These are phyloP conservation scores for Aspergillus hancockii DNA, from an alignment of 495 filamentous ascomycete genomes.

Conservation along the genomic window DNA sequence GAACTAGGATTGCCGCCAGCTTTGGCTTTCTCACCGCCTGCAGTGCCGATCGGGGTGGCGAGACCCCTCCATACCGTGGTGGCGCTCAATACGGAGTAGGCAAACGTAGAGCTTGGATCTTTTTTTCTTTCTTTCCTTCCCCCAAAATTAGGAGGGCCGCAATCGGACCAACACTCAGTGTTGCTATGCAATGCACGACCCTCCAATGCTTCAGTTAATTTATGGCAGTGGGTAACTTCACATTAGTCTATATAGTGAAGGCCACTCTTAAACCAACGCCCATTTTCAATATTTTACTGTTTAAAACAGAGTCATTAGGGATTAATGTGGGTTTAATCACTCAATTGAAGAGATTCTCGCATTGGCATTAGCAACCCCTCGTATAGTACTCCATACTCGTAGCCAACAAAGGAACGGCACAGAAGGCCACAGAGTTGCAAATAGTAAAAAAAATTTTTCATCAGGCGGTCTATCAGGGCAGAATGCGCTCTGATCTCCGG, in stretches of 20 bases:
- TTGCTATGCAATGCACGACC: no score
- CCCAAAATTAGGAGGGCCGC: no score
- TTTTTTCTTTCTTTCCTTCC: no score
- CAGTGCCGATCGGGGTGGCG: constrained; percentile 12
- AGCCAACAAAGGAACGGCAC: constrained; percentile 9
- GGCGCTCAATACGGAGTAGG: background rate
- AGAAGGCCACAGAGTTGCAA: constrained; percentile 6
- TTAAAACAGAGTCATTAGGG: no score
- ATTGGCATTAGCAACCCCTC: no score
- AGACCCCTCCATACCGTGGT: background rate
- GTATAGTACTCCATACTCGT: background rate
- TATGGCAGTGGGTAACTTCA: no score
- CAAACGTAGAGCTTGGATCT: no score
- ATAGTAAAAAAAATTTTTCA: constrained; percentile 14
- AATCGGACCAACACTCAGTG: no score
- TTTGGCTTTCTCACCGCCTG: constrained; percentile 10
- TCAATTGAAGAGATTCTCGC: background rate
- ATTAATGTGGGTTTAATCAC: background rate
- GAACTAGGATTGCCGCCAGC: background rate
- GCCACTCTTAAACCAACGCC: background rate
- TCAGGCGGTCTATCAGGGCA: constrained; percentile 22
- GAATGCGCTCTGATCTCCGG: constrained; percentile 21
- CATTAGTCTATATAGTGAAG: no score
- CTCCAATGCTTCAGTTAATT: no score
- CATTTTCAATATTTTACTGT: background rate